Conservation (phyloP, 1,139 yeast genomes). For the Casaregolazyma lundiana region DNA sequence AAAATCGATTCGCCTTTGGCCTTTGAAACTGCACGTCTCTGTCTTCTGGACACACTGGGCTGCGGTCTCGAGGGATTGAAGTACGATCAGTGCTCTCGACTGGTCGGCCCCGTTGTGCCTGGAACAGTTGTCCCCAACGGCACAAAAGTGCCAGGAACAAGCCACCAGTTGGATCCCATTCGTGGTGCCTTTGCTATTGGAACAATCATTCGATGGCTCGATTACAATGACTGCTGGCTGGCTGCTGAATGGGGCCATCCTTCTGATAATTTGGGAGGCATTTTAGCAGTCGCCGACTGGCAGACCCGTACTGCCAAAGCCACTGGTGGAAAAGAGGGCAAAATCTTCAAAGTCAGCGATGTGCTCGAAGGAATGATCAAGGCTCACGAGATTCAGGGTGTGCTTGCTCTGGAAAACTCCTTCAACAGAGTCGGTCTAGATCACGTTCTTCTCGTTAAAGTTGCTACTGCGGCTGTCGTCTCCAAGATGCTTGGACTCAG, state of each 20-base stretch:
- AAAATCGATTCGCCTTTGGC: conserved; percentile 46
- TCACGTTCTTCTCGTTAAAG: conserved; percentile 54
- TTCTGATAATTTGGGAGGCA: conserved; percentile 55
- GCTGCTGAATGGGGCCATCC: conserved; percentile 70
- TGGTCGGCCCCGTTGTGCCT: conserved; percentile 53
- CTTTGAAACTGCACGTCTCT: conserved; percentile 48
- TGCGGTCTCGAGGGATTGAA: conserved; percentile 59
- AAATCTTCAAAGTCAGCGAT: conserved; percentile 44
- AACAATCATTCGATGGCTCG: conserved; percentile 54
- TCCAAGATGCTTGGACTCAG: conserved; percentile 48
- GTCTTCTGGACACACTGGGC: conserved; percentile 53
- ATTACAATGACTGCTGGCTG: conserved; percentile 58
- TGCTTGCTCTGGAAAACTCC: conserved; percentile 53
- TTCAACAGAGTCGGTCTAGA: conserved; percentile 57
- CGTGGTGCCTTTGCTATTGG: conserved; percentile 57
- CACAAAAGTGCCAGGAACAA: conserved; percentile 49
- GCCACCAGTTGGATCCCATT: conserved; percentile 48
- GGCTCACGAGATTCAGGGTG: conserved; percentile 60
- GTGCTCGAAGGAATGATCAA: conserved; percentile 53
- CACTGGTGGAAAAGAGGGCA: conserved; percentile 38
- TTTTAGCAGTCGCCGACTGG: conserved; percentile 55
- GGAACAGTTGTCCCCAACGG: conserved; percentile 54
- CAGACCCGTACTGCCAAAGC: conserved; percentile 46
- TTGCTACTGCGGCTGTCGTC: conserved; percentile 59
- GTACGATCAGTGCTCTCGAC: conserved; percentile 45